A percentile compares a stretch with the other conserved stretches of the same genome.
Conservation (phyloP, 2,329 filamentous ascomycete genomes). For the Ceratocystis alfenasii region DNA sequence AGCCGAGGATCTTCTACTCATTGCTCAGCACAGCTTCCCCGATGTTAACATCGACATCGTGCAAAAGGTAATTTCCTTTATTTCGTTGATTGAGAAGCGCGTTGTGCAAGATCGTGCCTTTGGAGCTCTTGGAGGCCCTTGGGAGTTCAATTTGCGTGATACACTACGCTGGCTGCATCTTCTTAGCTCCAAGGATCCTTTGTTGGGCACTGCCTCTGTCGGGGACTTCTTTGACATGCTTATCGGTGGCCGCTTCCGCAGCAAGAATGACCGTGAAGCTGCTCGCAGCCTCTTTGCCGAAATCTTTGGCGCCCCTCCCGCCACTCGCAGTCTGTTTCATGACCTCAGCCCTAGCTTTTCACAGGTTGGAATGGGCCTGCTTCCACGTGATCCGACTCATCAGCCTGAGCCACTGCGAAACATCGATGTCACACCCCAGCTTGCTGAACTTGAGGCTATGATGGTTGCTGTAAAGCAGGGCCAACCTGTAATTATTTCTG, state of each 20-base stretch:
- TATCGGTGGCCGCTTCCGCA: slow-evolving; percentile 79
- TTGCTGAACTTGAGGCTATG: slow-evolving; percentile 70
- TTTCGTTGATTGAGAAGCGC: slow-evolving; percentile 65
- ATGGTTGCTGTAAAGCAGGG: slow-evolving; percentile 77
- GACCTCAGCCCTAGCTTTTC: slow-evolving; percentile 53
- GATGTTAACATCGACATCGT: slow-evolving; percentile 47
- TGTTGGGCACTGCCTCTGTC: slow-evolving; percentile 37
- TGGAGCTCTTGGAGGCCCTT: slow-evolving; percentile 60
- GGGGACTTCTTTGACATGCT: slow-evolving; percentile 71
- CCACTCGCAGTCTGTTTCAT: slow-evolving; percentile 55
- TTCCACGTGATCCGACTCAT: slow-evolving; percentile 46
- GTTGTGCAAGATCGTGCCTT: slow-evolving; percentile 50
- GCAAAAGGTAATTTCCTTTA: slow-evolving; percentile 60
- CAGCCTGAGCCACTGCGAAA: slow-evolving; percentile 42
- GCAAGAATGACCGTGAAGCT: slow-evolving; percentile 50
- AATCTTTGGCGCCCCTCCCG: slow-evolving; percentile 46
- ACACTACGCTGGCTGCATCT: slow-evolving; percentile 78
- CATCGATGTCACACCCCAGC: slow-evolving; percentile 42
- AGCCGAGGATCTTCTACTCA: slow-evolving; percentile 65
- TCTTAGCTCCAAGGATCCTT: slow-evolving; percentile 36
- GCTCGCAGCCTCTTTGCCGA: slow-evolving; percentile 54
- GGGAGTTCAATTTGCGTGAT: slow-evolving; percentile 92
- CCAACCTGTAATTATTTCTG: slow-evolving; percentile 81
- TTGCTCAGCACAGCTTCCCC: slow-evolving; percentile 69
- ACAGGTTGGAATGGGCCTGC: slow-evolving; percentile 67